phyloP scores from a whole-genome alignment of 768 basidiomycete genomes.

The Lentinula raphanica region DNA sequence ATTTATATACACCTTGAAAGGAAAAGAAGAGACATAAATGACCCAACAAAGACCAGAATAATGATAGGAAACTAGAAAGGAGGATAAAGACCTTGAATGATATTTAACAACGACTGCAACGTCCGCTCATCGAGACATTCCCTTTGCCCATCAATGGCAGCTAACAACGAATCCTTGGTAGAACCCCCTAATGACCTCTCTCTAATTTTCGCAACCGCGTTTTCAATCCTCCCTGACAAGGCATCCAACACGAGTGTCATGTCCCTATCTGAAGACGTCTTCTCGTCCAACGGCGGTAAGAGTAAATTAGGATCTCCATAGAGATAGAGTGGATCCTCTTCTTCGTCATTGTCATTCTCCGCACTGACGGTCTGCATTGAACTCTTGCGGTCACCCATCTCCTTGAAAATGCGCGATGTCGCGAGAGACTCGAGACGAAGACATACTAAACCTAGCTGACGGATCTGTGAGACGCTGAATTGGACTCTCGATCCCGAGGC shows the following conservation, averaged over 20 bases:
- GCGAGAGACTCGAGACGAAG: slow-evolving; percentile 77
- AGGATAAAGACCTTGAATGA: slow-evolving; percentile 2
- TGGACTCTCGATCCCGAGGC: slow-evolving; percentile 48
- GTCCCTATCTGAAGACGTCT: slow-evolving; percentile 11
- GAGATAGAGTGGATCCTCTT: slow-evolving; percentile 32
- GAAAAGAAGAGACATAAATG: not conserved
- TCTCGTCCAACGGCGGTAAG: slow-evolving; percentile 37
- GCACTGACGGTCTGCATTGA: slow-evolving; percentile 30
- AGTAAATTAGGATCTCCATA: slow-evolving; percentile 59
- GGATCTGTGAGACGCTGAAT: slow-evolving; percentile 70
- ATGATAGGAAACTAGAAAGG: not conserved
- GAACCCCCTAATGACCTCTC: slow-evolving; percentile 7
- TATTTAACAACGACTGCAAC: slow-evolving; percentile 7
- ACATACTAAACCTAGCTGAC: slow-evolving; percentile 66
- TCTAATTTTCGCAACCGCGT: slow-evolving; percentile 10
- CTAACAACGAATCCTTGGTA: slow-evolving; percentile 1
- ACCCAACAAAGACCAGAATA: too few relatives aligned
- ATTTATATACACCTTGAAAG: not conserved
- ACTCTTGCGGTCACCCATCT: slow-evolving; percentile 38
- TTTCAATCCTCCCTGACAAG: slow-evolving; percentile 7
- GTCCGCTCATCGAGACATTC: slow-evolving; percentile 8
- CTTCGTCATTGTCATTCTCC: slow-evolving; percentile 17
- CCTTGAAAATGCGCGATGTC: slow-evolving; percentile 53
- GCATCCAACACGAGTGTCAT: slow-evolving; percentile 5
- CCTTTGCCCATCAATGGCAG: not conserved